Percentiles rank a stretch among this genome's conserved stretches.
phyloP scores from a whole-genome alignment of 202 grass and related monocot species.

The Setaria italica region DNA sequence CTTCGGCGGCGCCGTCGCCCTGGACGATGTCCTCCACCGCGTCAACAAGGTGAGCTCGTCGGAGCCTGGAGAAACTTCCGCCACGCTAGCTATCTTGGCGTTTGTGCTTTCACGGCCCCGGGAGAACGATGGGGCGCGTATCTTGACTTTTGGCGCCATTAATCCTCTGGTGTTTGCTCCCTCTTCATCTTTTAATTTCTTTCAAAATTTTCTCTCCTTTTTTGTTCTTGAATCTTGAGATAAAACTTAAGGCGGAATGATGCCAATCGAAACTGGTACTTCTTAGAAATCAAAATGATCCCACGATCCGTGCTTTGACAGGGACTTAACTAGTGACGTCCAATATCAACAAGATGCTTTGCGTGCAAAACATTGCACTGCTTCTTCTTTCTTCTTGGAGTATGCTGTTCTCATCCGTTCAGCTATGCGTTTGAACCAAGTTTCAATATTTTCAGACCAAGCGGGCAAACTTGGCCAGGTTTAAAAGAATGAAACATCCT shows the following conservation, averaged over 20 bases:
- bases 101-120: neutral
- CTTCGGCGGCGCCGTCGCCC: conserved; percentile 56
- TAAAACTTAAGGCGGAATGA: neutral
- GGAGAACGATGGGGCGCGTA: conserved; percentile 1
- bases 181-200: neutral
- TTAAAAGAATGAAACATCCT: neutral
- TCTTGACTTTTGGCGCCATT: conserved; percentile 32
- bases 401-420: neutral
- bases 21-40: conserved; percentile 50
- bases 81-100: neutral
- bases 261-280: neutral
- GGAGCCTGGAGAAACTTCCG: neutral
- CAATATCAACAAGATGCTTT: neutral
- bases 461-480: neutral
- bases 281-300: neutral
- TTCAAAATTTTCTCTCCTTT: neutral
- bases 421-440: neutral
- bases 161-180: neutral
- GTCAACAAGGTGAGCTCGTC: conserved; percentile 60
- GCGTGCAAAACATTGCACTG: neutral
- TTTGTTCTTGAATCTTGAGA: neutral
- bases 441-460: neutral
- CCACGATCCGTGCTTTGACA: neutral
- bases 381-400: neutral
- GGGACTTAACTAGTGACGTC: neutral